phyloP scores from a whole-genome alignment of 257 asterid species.

The Nicotiana otophora region DNA sequence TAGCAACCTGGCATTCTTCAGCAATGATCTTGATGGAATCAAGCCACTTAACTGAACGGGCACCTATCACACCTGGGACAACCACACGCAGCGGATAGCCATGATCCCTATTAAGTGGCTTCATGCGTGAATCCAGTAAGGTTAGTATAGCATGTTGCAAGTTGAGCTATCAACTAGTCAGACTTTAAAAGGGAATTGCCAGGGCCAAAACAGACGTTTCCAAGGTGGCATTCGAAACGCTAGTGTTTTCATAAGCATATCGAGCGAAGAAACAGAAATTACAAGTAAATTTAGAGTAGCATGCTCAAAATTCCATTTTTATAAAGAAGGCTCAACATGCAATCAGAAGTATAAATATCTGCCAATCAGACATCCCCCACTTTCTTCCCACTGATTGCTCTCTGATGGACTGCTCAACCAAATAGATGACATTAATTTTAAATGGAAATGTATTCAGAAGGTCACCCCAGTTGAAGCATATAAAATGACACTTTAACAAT shows the following conservation, averaged over 20 bases:
- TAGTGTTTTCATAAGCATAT: not conserved
- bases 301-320: not conserved
- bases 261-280: not conserved
- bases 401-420: not conserved
- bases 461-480: not conserved
- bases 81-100: slow-evolving; percentile 95
- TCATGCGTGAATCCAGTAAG: slow-evolving; percentile 4
- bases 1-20: slow-evolving; percentile 79
- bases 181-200: not conserved
- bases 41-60: slow-evolving; percentile 98
- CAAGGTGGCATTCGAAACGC: not conserved
- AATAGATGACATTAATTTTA: not conserved
- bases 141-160: not conserved
- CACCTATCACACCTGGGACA: slow-evolving; percentile 99
- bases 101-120: slow-evolving; percentile 95
- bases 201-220: not conserved
- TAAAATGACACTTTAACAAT: not conserved
- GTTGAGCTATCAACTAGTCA: not conserved
- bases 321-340: not conserved
- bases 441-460: not conserved
- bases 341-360: not conserved
- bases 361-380: not conserved
- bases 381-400: not conserved
- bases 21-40: slow-evolving; percentile 75
- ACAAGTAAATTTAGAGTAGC: not conserved